Evolutionary conservation across 148 eudicot genomes (phyloP).

Genomic region (Nepenthes gracilis): DNA sequence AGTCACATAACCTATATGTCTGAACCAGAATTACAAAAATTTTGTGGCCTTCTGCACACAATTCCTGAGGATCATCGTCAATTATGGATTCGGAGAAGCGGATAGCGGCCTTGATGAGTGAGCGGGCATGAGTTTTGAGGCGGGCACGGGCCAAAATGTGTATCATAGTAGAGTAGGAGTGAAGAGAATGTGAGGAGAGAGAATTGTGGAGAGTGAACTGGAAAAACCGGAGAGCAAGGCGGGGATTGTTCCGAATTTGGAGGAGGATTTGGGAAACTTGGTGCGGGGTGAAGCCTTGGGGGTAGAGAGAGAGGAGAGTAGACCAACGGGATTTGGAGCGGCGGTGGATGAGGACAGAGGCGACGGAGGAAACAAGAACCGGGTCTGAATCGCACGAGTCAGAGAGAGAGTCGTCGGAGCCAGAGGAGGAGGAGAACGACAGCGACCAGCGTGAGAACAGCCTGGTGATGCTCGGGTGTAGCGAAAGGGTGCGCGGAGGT

Average conservation of each 20-base stretch:
- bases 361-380: conserved; percentile 30
- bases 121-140: conserved; percentile 27
- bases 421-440: neutral
- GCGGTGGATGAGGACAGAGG: conserved; percentile 44
- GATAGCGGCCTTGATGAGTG: conserved; percentile 40
- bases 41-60: conserved; percentile 1
- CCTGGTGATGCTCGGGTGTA: no score
- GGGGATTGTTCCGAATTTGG: conserved; percentile 49
- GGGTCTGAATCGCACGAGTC: neutral
- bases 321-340: conserved; percentile 72
- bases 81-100: neutral
- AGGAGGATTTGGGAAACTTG: conserved; percentile 50
- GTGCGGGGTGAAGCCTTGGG: conserved; percentile 36
- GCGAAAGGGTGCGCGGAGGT: conserved; percentile 2
- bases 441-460: no score
- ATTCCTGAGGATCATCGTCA: neutral
- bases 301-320: conserved; percentile 37
- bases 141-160: conserved; percentile 62
- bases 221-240: conserved; percentile 55
- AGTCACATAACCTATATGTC: conserved; percentile 49
- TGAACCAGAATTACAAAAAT: conserved; percentile 33
- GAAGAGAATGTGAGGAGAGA: conserved; percentile 34
- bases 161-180: conserved; percentile 54
- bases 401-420: neutral
- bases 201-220: conserved; percentile 30